These are phyloP conservation scores for Saturnispora gosingensis DNA, from an alignment of 805 yeast species.

Conservation along the genomic window DNA sequence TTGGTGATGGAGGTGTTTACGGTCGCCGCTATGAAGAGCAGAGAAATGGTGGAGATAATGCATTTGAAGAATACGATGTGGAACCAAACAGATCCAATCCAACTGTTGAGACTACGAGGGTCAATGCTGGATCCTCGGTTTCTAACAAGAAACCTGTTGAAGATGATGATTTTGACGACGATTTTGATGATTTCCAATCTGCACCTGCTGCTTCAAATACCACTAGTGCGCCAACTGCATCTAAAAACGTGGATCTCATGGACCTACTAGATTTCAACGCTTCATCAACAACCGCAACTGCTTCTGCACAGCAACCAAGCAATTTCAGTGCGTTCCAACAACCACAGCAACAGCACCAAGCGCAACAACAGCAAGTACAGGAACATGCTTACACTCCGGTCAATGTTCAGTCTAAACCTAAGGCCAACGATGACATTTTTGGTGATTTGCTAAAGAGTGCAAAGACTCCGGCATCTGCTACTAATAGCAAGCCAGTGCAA, in stretches of 20 bases:
- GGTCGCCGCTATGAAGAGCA: slow-evolving; percentile 57
- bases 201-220: slow-evolving; percentile 28
- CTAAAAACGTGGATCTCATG: slow-evolving; percentile 23
- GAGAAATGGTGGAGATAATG: slow-evolving; percentile 33
- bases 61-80: slow-evolving; percentile 56
- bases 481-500: not conserved
- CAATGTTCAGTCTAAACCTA: slow-evolving; percentile 31
- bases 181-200: slow-evolving; percentile 72
- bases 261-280: slow-evolving; percentile 2
- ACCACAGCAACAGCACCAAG: slow-evolving; percentile 9
- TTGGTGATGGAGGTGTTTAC: slow-evolving; percentile 64
- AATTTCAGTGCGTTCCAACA: not conserved
- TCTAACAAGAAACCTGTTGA: slow-evolving; percentile 11
- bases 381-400: slow-evolving; percentile 15
- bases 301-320: slow-evolving; percentile 3
- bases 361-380: slow-evolving; percentile 26
- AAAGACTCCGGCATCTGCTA: slow-evolving; percentile 24
- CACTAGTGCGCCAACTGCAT: slow-evolving; percentile 14
- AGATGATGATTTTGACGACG: slow-evolving; percentile 52
- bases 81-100: slow-evolving; percentile 28
- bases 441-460: slow-evolving; percentile 63
- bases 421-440: slow-evolving; percentile 47
- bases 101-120: slow-evolving; percentile 30
- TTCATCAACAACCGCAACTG: slow-evolving; percentile 1
- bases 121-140: slow-evolving; percentile 31